These are phyloP conservation scores for Aureobasidium sp. DNA, from an alignment of 2,329 filamentous ascomycete genomes.

Conservation along the genomic window DNA sequence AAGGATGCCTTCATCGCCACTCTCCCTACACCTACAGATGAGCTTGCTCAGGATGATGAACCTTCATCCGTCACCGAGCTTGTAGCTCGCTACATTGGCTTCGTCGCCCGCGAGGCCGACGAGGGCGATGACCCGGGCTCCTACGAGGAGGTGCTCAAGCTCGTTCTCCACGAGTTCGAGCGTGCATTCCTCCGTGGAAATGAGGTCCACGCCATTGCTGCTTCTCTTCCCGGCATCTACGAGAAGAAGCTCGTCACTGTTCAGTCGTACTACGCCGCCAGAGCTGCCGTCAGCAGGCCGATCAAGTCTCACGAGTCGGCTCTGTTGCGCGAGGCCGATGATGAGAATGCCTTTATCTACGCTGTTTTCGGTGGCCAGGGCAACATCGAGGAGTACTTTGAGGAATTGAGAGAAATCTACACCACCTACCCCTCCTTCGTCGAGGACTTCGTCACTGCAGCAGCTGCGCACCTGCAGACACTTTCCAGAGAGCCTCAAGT, in stretches of 20 bases:
- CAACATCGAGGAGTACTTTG: conserved; percentile 99
- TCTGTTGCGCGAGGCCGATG: conserved; percentile 77
- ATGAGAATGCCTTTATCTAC: conserved; percentile 77
- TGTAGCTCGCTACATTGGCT: conserved; percentile 87
- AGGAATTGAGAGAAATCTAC: conserved; percentile 88
- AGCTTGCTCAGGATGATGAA: conserved; percentile 96
- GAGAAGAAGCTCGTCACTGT: conserved; percentile 88
- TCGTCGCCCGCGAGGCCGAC: conserved; percentile 79
- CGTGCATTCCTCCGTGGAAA: conserved; percentile 89
- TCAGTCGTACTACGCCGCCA: conserved; percentile 82
- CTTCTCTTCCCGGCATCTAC: conserved; percentile 78
- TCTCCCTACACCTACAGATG: conserved; percentile 85
- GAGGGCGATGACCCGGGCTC: conserved; percentile 89
- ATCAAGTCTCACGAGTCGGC: conserved; percentile 93
- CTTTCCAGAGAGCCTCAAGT: conserved; percentile 76
- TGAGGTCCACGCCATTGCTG: conserved; percentile 86
- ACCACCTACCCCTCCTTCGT: conserved; percentile 86
- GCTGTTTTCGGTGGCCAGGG: conserved; percentile 94
- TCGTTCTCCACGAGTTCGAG: conserved; percentile 93
- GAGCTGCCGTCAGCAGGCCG: conserved; percentile 71
- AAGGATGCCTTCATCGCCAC: conserved; percentile 82
- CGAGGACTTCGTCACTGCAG: conserved; percentile 70
- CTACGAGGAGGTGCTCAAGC: conserved; percentile 85
- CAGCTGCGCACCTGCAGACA: conserved; percentile 79
- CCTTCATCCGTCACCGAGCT: conserved; percentile 92